Evolutionary conservation across 2,329 filamentous ascomycete species (phyloP).

Genomic region (Aspergillus sp.): DNA sequence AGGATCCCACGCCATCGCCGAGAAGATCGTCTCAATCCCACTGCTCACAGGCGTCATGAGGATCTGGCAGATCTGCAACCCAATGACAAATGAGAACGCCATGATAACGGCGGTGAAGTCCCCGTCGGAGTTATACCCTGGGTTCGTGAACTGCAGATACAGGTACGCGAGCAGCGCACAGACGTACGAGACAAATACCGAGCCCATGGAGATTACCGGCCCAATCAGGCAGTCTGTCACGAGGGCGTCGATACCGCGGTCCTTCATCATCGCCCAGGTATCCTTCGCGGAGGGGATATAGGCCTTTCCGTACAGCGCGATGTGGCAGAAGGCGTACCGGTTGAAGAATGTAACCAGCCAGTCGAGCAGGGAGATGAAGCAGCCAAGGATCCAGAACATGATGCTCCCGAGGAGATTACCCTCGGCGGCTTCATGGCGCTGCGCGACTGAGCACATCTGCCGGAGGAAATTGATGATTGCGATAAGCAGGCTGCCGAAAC

Average conservation of each 20-base stretch:
- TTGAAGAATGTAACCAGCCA: constrained; percentile 91
- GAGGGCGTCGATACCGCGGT: constrained; percentile 87
- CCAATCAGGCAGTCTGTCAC: constrained; percentile 86
- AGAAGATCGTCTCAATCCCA: constrained; percentile 91
- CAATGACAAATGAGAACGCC: constrained; percentile 86
- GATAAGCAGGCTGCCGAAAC: constrained; percentile 80
- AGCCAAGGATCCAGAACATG: constrained; percentile 75
- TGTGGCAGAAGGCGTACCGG: constrained; percentile 89
- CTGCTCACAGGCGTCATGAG: constrained; percentile 87
- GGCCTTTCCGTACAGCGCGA: constrained; percentile 87
- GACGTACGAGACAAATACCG: constrained; percentile 80
- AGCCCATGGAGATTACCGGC: constrained; percentile 74
- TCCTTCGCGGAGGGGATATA: constrained; percentile 88
- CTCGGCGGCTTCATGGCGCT: constrained; percentile 64
- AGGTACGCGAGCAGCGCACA: constrained; percentile 82
- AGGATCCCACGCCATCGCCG: constrained; percentile 71
- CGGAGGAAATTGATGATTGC: constrained; percentile 85
- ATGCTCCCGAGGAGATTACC: constrained; percentile 72
- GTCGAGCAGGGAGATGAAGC: constrained; percentile 75
- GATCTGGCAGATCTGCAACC: constrained; percentile 84
- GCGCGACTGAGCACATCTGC: constrained; percentile 79
- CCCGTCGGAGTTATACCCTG: constrained; percentile 72
- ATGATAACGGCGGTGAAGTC: constrained; percentile 76
- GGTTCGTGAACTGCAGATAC: constrained; percentile 83
- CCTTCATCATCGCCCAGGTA: constrained; percentile 88